Evolutionary conservation across 768 basidiomycete genomes (phyloP), one percentile per base, ranked within the genome.

Genomic region (Lentinula aciculospora): DNA sequence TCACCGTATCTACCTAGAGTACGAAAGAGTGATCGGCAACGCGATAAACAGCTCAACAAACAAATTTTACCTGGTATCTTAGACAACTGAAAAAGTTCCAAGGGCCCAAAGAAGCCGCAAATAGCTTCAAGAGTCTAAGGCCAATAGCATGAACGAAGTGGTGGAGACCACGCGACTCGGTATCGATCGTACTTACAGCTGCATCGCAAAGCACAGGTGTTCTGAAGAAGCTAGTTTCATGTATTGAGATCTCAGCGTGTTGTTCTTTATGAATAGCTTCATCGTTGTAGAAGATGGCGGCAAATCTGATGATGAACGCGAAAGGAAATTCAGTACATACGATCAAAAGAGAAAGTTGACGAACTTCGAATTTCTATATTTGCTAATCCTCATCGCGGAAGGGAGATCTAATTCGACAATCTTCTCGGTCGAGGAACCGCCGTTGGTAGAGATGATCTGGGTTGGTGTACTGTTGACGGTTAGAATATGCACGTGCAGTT

Each of bases 351-450:
- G 17, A 21, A n/a, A 12, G 21, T 36, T 44, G 2, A 53, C 65
- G 55, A 62, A 86, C 88, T 77, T 87, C 29, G 79, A 72, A 60
- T 77, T 76, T 42, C 71, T 73, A 9, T 77, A 72, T 60, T 77
- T 81, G 73, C 78, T 80, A 7, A 88, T 68, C 63, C 80, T 79
- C 81, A 91, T 87, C 4, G 85, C 77, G 47, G 67, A 69, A 17
- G 86, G 83, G 56, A 82, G 75, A 46, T 78, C 77, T 56, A 82
- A 69, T 53, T 78, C 72, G 32, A 77, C 40, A n/a, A 29, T 67
- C 48, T 69, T 70, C 55, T 65, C 64, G 40, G 61, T 25, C 53
- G 54, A 45, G 46, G 53, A 23, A 47, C 45, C 48, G 46, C 61
- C 66, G 6, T 46, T 46, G 45, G 58, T 55, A 53, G 67, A 58